Base-by-base conservation (phyloP, 2,329 filamentous ascomycete genomes). In the Myrmaecium sp. region DNA sequence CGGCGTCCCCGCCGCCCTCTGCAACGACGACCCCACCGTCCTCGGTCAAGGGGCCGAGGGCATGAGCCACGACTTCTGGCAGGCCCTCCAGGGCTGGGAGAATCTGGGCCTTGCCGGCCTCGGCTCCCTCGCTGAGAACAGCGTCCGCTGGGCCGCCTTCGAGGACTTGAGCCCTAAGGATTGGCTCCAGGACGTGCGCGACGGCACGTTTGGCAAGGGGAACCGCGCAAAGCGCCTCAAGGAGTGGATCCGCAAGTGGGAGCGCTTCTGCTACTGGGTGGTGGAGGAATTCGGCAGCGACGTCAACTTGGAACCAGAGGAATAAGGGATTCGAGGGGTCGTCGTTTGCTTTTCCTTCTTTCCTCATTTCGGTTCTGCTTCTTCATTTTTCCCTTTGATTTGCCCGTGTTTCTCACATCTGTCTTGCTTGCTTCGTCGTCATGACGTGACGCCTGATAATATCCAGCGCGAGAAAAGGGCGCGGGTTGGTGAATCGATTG, bases 11-110 rank as follows among this genome's bases (percentile, higher is more conserved):
- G 86, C 83, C 41, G 71, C 75, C 7, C 66, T 98, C 6, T 82
- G 75, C 56, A 93, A 93, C 44, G 86, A 94, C 46, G 83, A 93
- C 45, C 84, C 83, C 1, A 80, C 78, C 1, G 81, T 94, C 42
- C 62, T 93, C 5, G 84, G 84, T 6, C 80, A 92, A 42, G 79
- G 79, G 30, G 69, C 66, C 5, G 76, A 73, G 14, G 82, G 81
- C 19, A 74, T 89, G 64, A 86, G 78, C 2, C 80, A 92, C 51
- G 83, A 94, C 53, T 93, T 92, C 52, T 94, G 82, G 81, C 82
- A 92, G 51, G 77, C 79, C 2, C 57, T 94, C 12, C 83, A 93
- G 51, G 84, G 80, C 0, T 89, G 84, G 69, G 76, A 92, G 32
- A 93, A 91, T 43, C 66, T 94, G 9, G 89, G 84, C 1, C 62